Conservation (phyloP, 1,284 basidiomycete species). For the Rhizoctonia solani region DNA sequence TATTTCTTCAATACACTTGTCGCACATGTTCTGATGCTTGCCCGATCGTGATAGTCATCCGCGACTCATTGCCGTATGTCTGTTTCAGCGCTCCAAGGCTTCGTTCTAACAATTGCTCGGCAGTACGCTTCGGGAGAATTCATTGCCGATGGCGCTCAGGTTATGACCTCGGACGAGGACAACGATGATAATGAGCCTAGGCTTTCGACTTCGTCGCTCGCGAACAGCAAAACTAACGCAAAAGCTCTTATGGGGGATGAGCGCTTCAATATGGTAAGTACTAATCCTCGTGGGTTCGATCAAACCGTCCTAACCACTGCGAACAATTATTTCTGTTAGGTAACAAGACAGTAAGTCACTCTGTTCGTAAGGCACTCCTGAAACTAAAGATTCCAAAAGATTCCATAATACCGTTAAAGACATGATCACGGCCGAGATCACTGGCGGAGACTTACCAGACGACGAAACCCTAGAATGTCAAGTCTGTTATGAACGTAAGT, state of each 20-base stretch:
- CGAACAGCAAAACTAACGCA: conserved; percentile 44
- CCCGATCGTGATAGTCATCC: conserved; percentile 53
- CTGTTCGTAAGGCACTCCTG: no score
- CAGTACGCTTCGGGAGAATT: conserved; percentile 36
- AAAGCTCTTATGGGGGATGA: conserved; percentile 56
- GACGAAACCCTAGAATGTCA: conserved; percentile 40
- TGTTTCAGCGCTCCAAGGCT: background rate
- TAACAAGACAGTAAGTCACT: conserved; percentile 51
- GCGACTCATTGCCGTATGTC: conserved; percentile 59
- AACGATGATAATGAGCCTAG: conserved; percentile 51
- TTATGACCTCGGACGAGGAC: conserved; percentile 56
- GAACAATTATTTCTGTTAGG: conserved; percentile 56
- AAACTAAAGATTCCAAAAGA: conserved; percentile 55
- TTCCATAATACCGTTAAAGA: conserved; percentile 57
- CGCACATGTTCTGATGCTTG: background rate
- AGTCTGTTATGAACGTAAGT: conserved; percentile 38
- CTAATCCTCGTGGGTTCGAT: no score
- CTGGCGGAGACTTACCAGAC: conserved; percentile 25
- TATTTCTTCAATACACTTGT: background rate
- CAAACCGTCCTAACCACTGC: no score
- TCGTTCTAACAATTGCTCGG: background rate
- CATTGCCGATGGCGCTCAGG: conserved; percentile 49
- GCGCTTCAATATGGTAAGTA: conserved; percentile 58
- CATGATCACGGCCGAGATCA: conserved; percentile 48
- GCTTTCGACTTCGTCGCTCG: no score